Evolutionary conservation across 495 filamentous ascomycete species (phyloP), one percentile per base, ranked within the genome.

Genomic region (Barbatosphaeria neglecta): DNA sequence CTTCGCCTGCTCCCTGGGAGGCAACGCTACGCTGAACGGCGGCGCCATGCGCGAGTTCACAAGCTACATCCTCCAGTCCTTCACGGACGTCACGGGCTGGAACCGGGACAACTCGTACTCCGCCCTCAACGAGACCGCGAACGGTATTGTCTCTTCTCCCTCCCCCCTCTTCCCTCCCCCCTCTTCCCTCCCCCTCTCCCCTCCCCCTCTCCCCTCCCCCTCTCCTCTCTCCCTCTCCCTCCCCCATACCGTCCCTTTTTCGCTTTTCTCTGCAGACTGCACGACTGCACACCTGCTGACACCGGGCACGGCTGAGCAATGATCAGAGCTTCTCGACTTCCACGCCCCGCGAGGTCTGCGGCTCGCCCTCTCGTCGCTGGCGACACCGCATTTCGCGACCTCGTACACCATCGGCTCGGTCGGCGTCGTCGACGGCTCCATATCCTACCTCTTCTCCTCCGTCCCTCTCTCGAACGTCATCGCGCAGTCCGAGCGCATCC

Each of bases 61-160:
- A 90, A 87, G 96, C 60, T 90, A 94, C 67, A 81, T 98, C 65
- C 90, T 93, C 64, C 78, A 86, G 61, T 83, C 87, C 61, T 98
- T 97, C 68, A 85, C 86, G 63, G 74, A 83, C 64, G 81, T 82
- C 46, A 88, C 88, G 6, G 72, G 80, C 52, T 97, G 92, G 92
- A 86, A 90, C 60, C 75, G 79, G 49, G 89, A 98, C 68, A 97
- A 95, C 65, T 87, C 82, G 13, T 98, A 98, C 67, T 81, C 84
- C 47, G 78, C 82, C 31, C 76, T 98, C 48, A 96, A 86, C 38
- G 82, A 82, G 37, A 95, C 93, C 13, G 81, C 88, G 28, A 76
- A 84, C 72, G 86, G 89, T 84, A 67, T n/a, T n/a, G n/a, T n/a
- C n/a, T n/a, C n/a, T n/a, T n/a, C n/a, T n/a, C n/a, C n/a, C n/a